A percentile compares a stretch with the other conserved stretches of the same genome.
phyloP scores from a whole-genome alignment of 257 asterid species.

The Coffea canephora region DNA sequence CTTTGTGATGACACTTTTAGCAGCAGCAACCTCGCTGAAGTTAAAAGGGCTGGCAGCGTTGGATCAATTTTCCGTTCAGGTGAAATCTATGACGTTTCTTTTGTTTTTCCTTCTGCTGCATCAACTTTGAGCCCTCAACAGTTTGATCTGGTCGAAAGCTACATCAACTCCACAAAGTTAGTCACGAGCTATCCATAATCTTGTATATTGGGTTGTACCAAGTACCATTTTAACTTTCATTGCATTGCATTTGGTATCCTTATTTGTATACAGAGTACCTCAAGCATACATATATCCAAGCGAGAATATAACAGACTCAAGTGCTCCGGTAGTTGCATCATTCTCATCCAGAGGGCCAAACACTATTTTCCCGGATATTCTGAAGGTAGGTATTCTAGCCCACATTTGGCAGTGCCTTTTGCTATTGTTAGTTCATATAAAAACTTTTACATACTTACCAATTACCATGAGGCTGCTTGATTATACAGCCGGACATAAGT shows the following conservation, averaged over 20 bases:
- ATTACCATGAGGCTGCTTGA: not conserved
- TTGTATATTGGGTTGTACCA: too few species aligned
- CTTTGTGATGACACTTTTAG: not conserved
- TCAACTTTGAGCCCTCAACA: not conserved
- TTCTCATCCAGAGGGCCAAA: conserved; percentile 19
- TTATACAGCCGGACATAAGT: conserved; percentile 7
- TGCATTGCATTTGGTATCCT: too few species aligned
- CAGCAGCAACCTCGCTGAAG: conserved; percentile 6
- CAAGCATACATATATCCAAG: not conserved
- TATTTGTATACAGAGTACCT: not conserved
- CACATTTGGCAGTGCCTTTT: not conserved
- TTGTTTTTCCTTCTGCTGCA: not conserved
- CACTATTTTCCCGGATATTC: not conserved
- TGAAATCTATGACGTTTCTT: not conserved
- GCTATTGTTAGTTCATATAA: not conserved
- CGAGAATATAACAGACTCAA: not conserved
- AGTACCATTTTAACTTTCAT: too few species aligned
- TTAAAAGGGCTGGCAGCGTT: not conserved
- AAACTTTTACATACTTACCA: not conserved
- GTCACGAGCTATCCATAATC: too few species aligned
- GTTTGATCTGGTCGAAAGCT: conserved; percentile 7
- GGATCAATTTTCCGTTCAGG: not conserved
- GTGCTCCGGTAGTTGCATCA: conserved; percentile 6
- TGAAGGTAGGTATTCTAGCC: conserved; percentile 6
- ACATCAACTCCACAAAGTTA: not conserved